A percentile compares a stretch with the other conserved stretches of the same genome.
Evolutionary conservation across 176 grass and related monocot species (phyloP).

Genomic region (Otatea glauca): DNA sequence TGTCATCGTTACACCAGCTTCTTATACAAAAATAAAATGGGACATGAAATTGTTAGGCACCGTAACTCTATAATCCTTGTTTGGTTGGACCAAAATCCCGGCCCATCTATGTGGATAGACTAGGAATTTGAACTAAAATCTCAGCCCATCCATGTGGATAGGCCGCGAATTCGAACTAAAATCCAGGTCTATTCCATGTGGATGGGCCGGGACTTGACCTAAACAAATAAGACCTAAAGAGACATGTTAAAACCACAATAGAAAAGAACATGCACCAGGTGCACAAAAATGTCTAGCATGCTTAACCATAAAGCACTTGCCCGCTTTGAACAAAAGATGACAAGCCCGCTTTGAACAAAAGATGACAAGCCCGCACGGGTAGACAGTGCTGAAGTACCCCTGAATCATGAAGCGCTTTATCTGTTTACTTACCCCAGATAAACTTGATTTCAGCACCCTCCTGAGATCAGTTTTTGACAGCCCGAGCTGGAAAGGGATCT

Average conservation of each 20-base stretch:
- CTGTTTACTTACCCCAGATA: conserved; percentile 74
- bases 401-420: conserved; percentile 29
- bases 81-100: no score
- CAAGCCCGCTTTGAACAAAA: not conserved
- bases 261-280: not conserved
- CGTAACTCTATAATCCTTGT: not conserved
- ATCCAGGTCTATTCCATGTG: no score
- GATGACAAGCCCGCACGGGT: not conserved
- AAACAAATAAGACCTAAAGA: no score
- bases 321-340: not conserved
- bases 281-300: not conserved
- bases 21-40: conserved; percentile 20
- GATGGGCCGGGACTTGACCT: no score
- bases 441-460: conserved; percentile 90
- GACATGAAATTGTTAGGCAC: not conserved
- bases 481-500: conserved; percentile 97
- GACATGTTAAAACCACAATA: not conserved
- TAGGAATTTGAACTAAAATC: no score
- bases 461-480: conserved; percentile 89
- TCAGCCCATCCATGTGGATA: no score
- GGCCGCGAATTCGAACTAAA: no score
- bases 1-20: not conserved
- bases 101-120: no score
- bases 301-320: not conserved
- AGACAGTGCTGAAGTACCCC: conserved; percentile 14